These are phyloP conservation scores for Silybum marianum DNA, from an alignment of 129 eudicot genomes.

Conservation along the genomic window DNA sequence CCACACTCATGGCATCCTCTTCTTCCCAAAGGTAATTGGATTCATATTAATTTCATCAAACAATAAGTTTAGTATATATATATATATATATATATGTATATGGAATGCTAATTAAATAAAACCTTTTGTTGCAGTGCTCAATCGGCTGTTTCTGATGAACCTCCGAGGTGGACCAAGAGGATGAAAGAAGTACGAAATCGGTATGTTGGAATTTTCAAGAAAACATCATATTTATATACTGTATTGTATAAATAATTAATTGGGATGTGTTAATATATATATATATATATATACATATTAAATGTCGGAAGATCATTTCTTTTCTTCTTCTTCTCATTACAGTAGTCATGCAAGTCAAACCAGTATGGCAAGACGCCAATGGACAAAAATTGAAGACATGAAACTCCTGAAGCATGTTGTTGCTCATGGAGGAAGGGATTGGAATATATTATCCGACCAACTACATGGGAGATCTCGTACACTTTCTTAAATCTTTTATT, in stretches of 20 bases:
- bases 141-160: not conserved
- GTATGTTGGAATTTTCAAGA: not conserved
- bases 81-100: too few relatives aligned
- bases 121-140: not conserved
- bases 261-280: not conserved
- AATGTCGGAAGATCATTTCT: not conserved
- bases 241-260: not conserved
- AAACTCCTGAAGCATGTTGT: not conserved
- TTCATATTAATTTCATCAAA: not conserved
- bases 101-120: too few relatives aligned
- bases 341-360: not conserved
- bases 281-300: not conserved
- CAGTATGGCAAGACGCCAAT: not conserved
- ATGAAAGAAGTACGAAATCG: not conserved
- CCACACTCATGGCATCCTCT: slow-evolving; percentile 9
- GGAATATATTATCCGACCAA: not conserved
- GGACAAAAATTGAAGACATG: not conserved
- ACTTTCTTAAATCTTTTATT: not conserved
- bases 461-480: not conserved
- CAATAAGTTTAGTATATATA: not conserved
- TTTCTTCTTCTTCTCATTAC: not conserved
- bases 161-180: not conserved
- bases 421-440: not conserved
- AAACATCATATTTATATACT: not conserved
- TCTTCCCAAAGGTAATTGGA: slow-evolving; percentile 1